Percentiles rank a stretch among this genome's conserved stretches.
phyloP scores from a whole-genome alignment of 192 early-diverging fungal species.

The Linnemannia exigua region DNA sequence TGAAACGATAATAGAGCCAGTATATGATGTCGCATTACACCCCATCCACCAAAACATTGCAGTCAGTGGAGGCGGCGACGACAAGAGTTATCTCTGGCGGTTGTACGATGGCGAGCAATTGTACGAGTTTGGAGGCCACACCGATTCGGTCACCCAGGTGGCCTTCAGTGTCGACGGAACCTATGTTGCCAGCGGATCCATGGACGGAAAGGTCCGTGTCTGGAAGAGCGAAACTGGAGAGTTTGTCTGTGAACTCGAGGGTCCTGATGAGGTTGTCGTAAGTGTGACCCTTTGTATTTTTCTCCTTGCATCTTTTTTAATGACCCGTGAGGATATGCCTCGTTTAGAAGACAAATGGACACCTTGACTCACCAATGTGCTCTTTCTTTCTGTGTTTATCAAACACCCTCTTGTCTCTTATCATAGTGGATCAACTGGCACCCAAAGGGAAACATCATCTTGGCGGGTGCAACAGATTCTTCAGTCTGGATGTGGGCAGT shows the following conservation, averaged over 20 bases:
- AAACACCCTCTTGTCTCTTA: background rate
- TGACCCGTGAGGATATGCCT: background rate
- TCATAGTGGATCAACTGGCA: slow-evolving; percentile 95
- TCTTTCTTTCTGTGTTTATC: background rate
- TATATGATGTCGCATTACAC: slow-evolving; percentile 88
- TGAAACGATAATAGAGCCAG: slow-evolving; percentile 78
- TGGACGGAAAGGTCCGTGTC: slow-evolving; percentile 94
- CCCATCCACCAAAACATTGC: slow-evolving; percentile 78
- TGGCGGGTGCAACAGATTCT: slow-evolving; percentile 91
- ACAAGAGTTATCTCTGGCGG: slow-evolving; percentile 91
- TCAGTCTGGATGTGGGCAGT: slow-evolving; percentile 98
- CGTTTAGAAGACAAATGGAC: background rate
- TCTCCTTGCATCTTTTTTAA: background rate
- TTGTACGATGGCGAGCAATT: slow-evolving; percentile 85
- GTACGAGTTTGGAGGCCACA: slow-evolving; percentile 80
- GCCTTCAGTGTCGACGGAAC: slow-evolving; percentile 88
- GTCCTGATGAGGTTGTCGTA: slow-evolving; percentile 91
- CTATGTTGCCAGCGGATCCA: slow-evolving; percentile 91
- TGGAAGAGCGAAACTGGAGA: slow-evolving; percentile 74
- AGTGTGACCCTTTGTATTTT: slow-evolving; percentile 10
- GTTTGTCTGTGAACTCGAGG: slow-evolving; percentile 81
- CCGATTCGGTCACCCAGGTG: slow-evolving; percentile 88
- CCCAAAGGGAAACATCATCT: slow-evolving; percentile 89
- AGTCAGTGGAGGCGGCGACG: slow-evolving; percentile 93
- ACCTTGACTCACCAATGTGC: background rate